Conservation (phyloP, 306 rosid genomes). For the Lotus japonicus region DNA sequence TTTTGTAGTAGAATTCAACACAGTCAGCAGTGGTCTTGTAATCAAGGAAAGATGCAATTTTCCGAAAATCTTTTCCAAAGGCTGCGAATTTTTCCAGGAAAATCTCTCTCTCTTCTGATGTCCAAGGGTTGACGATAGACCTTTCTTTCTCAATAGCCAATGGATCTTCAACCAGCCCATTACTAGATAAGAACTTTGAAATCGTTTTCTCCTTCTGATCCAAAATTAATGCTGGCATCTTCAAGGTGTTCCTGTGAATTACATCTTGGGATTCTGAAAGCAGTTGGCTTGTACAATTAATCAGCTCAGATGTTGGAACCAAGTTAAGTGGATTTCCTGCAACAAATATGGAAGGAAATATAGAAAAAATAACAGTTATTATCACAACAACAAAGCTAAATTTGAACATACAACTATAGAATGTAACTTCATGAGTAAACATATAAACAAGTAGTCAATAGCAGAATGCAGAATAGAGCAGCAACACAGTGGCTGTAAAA, state of each 20-base stretch:
- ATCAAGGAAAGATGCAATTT: conserved; percentile 67
- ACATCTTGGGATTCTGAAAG: conserved; percentile 47
- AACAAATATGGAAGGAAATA: conserved; percentile 4
- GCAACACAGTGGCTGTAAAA: not conserved
- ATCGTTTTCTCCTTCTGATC: conserved; percentile 55
- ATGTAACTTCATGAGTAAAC: not conserved
- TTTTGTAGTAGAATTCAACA: conserved; percentile 82
- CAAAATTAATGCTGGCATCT: conserved; percentile 82
- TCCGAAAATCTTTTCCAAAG: conserved; percentile 74
- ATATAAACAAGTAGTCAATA: not conserved
- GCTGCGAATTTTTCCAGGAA: conserved; percentile 53
- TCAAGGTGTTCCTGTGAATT: conserved; percentile 44
- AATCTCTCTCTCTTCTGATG: conserved; percentile 49
- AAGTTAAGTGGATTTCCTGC: conserved; percentile 48
- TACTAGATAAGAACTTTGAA: conserved; percentile 54
- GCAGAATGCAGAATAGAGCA: not conserved
- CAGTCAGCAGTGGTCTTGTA: conserved; percentile 92
- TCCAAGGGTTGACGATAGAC: conserved; percentile 81
- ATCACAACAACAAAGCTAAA: not conserved
- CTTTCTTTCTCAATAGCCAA: conserved; percentile 75
- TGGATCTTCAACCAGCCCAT: conserved; percentile 88
- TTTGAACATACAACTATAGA: not conserved
- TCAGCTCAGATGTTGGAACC: conserved; percentile 50
- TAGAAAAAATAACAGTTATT: not conserved
- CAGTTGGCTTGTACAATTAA: conserved; percentile 48